Evolutionary conservation across 331 rosid species (phyloP).

Genomic region (Rosa hybrid): DNA sequence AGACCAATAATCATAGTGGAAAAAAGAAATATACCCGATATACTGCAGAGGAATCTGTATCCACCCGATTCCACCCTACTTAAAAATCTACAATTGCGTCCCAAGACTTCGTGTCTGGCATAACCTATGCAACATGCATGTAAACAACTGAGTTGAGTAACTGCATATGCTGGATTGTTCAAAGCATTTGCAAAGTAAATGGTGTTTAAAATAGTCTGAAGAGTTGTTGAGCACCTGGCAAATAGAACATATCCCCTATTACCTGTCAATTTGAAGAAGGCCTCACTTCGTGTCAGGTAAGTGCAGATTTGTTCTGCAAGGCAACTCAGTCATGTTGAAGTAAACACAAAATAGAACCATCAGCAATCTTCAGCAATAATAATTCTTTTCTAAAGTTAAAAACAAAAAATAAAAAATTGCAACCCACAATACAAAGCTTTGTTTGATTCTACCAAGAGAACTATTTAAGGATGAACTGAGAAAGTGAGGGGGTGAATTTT

Average conservation of each 20-base stretch:
- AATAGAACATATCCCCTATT: not conserved
- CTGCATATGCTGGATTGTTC: slow-evolving; percentile 2
- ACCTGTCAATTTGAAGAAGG: too few relatives aligned
- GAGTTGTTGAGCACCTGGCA: not conserved
- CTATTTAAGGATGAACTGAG: too few relatives aligned
- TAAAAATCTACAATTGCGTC: slow-evolving; percentile 76
- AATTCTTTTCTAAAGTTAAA: too few relatives aligned
- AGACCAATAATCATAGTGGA: slow-evolving; percentile 1
- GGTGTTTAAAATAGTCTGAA: not conserved
- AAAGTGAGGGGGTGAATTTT: too few relatives aligned
- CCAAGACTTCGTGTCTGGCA: slow-evolving; percentile 71
- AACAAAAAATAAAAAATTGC: too few relatives aligned
- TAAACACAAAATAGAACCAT: too few relatives aligned
- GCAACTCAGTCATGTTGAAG: too few relatives aligned
- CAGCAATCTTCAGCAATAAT: too few relatives aligned
- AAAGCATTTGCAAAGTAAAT: not conserved
- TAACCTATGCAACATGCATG: slow-evolving; percentile 54
- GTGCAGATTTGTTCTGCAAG: too few relatives aligned
- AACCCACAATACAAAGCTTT: too few relatives aligned
- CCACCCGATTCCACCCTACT: slow-evolving; percentile 39
- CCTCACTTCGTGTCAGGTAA: too few relatives aligned
- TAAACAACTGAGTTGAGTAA: slow-evolving; percentile 22
- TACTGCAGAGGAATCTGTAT: slow-evolving; percentile 59
- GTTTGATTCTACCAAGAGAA: too few relatives aligned
- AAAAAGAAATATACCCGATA: slow-evolving; percentile 43